Percentiles rank a stretch among this genome's conserved stretches.
Evolutionary conservation across 345 rosid genomes (phyloP).

Genomic region (Cardamine occulta): DNA sequence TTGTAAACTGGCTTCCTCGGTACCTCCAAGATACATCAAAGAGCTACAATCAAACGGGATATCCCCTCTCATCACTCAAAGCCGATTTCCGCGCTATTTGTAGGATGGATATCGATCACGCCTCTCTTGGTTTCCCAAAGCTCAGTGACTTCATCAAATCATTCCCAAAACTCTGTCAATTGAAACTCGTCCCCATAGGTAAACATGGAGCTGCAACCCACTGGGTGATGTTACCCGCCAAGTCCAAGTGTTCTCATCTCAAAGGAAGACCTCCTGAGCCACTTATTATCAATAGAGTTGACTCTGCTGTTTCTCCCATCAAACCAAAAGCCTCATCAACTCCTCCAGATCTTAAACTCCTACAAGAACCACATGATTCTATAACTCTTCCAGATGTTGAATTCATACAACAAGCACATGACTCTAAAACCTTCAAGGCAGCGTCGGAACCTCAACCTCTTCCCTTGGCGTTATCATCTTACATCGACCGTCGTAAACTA

Average conservation of each 20-base stretch:
- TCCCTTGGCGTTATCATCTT: slow-evolving; percentile 9
- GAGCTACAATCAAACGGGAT: slow-evolving; percentile 44
- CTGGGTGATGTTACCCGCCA: slow-evolving; percentile 63
- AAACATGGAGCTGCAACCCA: slow-evolving; percentile 58
- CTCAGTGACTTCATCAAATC: slow-evolving; percentile 71
- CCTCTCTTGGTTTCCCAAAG: slow-evolving; percentile 75
- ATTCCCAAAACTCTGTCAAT: slow-evolving; percentile 59
- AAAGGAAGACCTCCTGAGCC: slow-evolving; percentile 35
- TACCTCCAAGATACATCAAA: slow-evolving; percentile 50
- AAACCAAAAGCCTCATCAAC: slow-evolving; percentile 28
- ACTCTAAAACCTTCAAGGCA: slow-evolving; percentile 14
- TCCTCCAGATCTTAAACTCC: not conserved
- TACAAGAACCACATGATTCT: slow-evolving; percentile 3
- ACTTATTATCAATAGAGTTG: slow-evolving; percentile 16
- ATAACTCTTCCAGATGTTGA: not conserved
- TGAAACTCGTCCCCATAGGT: slow-evolving; percentile 48
- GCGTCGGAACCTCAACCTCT: slow-evolving; percentile 16
- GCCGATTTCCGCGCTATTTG: slow-evolving; percentile 67
- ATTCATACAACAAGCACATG: not conserved
- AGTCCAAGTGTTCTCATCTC: slow-evolving; percentile 36
- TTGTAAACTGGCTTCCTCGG: slow-evolving; percentile 70
- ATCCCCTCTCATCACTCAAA: slow-evolving; percentile 86
- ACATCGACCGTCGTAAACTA: slow-evolving; percentile 1
- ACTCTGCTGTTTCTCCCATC: slow-evolving; percentile 13
- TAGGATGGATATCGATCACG: slow-evolving; percentile 70